Conservation (phyloP, 768 basidiomycete genomes). For the Dentipellis sp. region DNA sequence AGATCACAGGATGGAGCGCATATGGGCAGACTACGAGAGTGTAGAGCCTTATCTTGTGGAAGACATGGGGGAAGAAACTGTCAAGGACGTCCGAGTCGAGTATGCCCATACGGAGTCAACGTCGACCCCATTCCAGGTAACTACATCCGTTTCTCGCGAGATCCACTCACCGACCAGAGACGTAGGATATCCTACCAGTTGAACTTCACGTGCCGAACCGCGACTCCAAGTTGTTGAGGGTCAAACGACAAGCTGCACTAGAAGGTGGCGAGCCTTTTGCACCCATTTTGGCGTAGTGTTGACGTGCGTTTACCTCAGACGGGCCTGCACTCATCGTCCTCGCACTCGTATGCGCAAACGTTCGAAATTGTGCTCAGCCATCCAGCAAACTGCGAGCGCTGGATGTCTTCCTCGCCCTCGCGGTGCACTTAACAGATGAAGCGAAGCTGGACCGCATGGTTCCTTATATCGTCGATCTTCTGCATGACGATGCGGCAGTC, state of each 20-base stretch:
- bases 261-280: constrained; percentile 38
- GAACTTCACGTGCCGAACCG: constrained; percentile 62
- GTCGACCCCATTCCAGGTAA: constrained; percentile 54
- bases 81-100: constrained; percentile 49
- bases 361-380: constrained; percentile 80
- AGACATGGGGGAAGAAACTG: constrained; percentile 35
- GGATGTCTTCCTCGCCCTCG: constrained; percentile 79
- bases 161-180: background rate
- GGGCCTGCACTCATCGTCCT: constrained; percentile 86
- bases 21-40: constrained; percentile 84
- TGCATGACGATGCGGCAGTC: constrained; percentile 76
- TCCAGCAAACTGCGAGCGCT: constrained; percentile 80
- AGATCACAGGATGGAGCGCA: constrained; percentile 73
- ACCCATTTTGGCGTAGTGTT: background rate
- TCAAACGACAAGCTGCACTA: constrained; percentile 37
- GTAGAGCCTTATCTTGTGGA: constrained; percentile 60
- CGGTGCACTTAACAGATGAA: constrained; percentile 82
- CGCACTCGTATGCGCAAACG: constrained; percentile 78
- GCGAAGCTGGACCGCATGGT: constrained; percentile 90
- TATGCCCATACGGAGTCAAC: constrained; percentile 34
- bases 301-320: constrained; percentile 34
- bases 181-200: constrained; percentile 70
- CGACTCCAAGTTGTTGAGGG: constrained; percentile 38
- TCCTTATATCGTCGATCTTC: constrained; percentile 82
- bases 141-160: constrained; percentile 2